phyloP scores from a whole-genome alignment of 2,329 filamentous ascomycete genomes.

The Aspergillus versicolor region DNA sequence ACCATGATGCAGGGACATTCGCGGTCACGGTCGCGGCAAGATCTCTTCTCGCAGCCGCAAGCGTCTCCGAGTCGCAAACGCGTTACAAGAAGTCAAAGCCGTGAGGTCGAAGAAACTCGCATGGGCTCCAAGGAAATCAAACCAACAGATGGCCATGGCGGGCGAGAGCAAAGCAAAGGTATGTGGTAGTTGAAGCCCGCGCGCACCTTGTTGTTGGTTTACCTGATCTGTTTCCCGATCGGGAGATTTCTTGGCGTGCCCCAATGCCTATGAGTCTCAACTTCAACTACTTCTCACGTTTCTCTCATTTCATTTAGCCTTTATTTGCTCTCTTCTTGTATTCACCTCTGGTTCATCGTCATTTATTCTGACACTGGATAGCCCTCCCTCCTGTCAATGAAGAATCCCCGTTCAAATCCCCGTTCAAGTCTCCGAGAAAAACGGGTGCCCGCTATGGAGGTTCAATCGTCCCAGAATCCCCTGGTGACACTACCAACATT shows the following conservation, averaged over 20 bases:
- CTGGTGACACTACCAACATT: slow-evolving; percentile 32
- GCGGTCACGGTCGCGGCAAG: slow-evolving; percentile 2
- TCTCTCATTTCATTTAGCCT: not conserved
- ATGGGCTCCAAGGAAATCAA: not conserved
- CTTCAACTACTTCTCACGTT: not conserved
- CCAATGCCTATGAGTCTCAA: too few relatives aligned
- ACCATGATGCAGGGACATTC: not conserved
- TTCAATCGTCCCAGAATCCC: slow-evolving; percentile 23
- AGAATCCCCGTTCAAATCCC: slow-evolving; percentile 18
- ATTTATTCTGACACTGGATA: not conserved
- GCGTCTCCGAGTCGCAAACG: slow-evolving; percentile 17
- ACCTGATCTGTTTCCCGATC: not conserved
- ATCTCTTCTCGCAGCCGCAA: not conserved
- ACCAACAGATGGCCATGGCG: not conserved
- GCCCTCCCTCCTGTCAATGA: slow-evolving; percentile 19
- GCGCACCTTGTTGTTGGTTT: not conserved
- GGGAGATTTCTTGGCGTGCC: not conserved
- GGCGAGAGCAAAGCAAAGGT: slow-evolving; percentile 11
- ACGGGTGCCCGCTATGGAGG: slow-evolving; percentile 8
- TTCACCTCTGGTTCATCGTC: not conserved
- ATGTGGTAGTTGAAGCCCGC: not conserved
- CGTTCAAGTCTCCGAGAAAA: slow-evolving; percentile 12
- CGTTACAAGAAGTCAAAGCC: slow-evolving; percentile 41
- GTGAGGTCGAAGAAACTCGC: slow-evolving; percentile 25
- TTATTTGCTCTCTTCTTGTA: not conserved